phyloP scores from a whole-genome alignment of 2,329 filamentous ascomycete genomes.

The Pestalotiopsis sp. region DNA sequence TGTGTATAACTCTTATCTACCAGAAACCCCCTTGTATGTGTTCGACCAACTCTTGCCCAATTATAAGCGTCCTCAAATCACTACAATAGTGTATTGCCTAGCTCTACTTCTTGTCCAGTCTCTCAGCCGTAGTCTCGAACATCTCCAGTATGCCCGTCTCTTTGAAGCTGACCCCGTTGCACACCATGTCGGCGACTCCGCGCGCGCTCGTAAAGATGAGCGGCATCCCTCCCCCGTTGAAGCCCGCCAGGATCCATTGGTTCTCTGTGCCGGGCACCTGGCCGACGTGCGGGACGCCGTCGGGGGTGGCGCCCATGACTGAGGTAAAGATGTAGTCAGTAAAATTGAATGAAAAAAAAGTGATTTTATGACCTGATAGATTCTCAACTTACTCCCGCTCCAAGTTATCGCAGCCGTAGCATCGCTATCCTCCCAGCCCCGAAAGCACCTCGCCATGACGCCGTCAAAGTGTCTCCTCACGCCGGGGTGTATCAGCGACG shows the following conservation, averaged over 20 bases:
- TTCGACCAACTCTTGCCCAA: no score
- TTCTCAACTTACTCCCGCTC: constrained; percentile 1
- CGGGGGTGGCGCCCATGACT: constrained; percentile 8
- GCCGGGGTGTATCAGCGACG: neutral
- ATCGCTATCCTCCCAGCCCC: constrained; percentile 9
- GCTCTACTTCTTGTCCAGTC: neutral
- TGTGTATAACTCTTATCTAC: no score
- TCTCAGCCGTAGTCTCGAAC: constrained; percentile 9
- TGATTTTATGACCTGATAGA: neutral
- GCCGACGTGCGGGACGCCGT: neutral
- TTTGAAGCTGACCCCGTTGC: neutral
- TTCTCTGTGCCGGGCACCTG: neutral
- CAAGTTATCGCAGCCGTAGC: constrained; percentile 4
- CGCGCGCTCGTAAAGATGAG: neutral
- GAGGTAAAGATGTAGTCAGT: neutral
- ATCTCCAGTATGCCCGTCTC: neutral
- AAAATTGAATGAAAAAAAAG: no score
- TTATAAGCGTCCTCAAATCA: no score
- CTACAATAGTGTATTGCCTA: neutral
- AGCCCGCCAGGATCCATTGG: constrained; percentile 10
- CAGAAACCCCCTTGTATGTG: no score
- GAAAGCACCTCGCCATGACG: constrained; percentile 1
- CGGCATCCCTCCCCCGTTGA: constrained; percentile 9
- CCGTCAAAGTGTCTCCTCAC: constrained; percentile 2
- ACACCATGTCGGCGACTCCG: constrained; percentile 4